Percentiles rank a stretch among this genome's conserved stretches.
These are phyloP conservation scores for Dicorynia guianensis DNA, from an alignment of 306 rosid genomes.

Conservation along the genomic window DNA sequence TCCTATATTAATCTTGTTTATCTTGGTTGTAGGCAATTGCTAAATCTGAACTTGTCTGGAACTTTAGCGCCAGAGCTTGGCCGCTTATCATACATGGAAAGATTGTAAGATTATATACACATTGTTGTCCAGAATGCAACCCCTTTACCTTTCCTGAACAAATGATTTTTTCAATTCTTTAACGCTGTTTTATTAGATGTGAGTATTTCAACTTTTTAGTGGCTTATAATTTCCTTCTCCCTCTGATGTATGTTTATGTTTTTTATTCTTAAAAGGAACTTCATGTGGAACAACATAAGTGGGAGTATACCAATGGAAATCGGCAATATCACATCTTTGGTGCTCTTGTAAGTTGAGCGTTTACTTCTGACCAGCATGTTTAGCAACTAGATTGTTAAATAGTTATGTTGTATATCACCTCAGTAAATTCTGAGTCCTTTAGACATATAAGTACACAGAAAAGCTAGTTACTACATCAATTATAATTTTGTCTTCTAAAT, in stretches of 20 bases:
- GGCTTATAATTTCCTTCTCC: constrained; percentile 36
- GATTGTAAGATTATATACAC: constrained; percentile 61
- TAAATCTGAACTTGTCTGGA: constrained; percentile 69
- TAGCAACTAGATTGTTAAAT: constrained; percentile 18
- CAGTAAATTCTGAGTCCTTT: constrained; percentile 10
- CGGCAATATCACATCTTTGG: constrained; percentile 71
- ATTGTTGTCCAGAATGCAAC: constrained; percentile 19
- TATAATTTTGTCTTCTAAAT: constrained; percentile 24
- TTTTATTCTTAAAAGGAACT: constrained; percentile 64
- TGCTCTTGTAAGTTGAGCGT: constrained; percentile 75
- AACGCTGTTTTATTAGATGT: constrained; percentile 17
- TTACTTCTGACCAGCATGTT: constrained; percentile 22
- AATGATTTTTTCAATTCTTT: constrained; percentile 16
- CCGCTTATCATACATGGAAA: constrained; percentile 57
- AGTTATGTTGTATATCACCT: constrained; percentile 22
- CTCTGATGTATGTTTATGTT: constrained; percentile 43
- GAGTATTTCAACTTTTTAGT: constrained; percentile 27
- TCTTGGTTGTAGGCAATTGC: constrained; percentile 71
- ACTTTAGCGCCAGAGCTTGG: constrained; percentile 83
- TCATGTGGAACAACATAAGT: constrained; percentile 86
- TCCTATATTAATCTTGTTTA: constrained; percentile 33
- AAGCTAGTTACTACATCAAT: constrained; percentile 29
- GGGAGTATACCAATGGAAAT: constrained; percentile 90
- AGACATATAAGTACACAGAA: constrained; percentile 14
- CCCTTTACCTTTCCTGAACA: background rate